Evolutionary conservation across 495 filamentous ascomycete genomes (phyloP), one percentile per base, ranked within the genome.

Genomic region (Penicillium odoratum): DNA sequence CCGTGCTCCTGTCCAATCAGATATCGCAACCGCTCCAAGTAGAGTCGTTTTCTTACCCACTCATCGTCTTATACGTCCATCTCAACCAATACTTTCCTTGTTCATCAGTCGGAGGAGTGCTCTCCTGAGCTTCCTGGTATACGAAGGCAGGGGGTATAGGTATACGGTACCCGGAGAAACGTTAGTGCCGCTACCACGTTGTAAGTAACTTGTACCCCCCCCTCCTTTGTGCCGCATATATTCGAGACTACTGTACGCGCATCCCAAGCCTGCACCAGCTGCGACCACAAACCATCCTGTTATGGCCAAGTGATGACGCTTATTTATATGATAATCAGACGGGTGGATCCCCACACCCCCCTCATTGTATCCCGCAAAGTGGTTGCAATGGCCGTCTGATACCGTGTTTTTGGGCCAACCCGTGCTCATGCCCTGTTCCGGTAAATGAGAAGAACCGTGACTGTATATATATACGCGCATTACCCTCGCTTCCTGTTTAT

Each of bases 241-340:
- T 31, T 56, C 44, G 18, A 36, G 53, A 42, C 45, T 48, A 53
- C n/a, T n/a, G n/a, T n/a, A n/a, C 11, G 21, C 34, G 34, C 34
- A 40, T 26, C 13, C 9, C 26, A 25, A 21, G n/a, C 11, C 16
- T 51, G 33, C 29, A 46, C 53, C 53, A 44, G 57, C 48, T 28
- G 48, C 43, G 46, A 55, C 56, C 54, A 59, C 30, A 21, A 30
- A 46, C 30, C 31, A 53, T 51, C 49, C 54, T 57, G 43, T 62
- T 66, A 18, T 53, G 13, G 58, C 61, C 48, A 64, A 66, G 61
- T 69, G 58, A 77, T 71, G 70, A 75, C 73, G 74, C 76, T 68
- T 74, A 76, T 76, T 72, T 64, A 57, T 69, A 72, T 69, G 65
- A 64, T 69, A 21, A 66, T 68, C 60, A 57, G 57, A 48, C 59